Evolutionary conservation across 1,139 yeast genomes (phyloP).

Genomic region (Sugiyamaella pinicola): DNA sequence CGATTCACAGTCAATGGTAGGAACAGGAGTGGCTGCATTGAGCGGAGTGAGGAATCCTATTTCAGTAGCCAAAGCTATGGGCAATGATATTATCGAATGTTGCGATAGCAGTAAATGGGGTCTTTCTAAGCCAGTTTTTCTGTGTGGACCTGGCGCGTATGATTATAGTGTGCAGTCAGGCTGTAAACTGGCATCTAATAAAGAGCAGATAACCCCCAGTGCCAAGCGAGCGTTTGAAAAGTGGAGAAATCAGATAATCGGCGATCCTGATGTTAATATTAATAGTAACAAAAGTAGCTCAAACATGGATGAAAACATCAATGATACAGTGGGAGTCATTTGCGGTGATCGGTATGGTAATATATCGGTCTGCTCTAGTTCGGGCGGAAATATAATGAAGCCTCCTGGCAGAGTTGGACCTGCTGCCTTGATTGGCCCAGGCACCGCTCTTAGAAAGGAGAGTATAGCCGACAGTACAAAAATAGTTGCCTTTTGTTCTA

Average conservation of each 20-base stretch:
- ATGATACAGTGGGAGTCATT: slow-evolving; percentile 47
- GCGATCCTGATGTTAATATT: too few species aligned
- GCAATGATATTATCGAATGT: slow-evolving; percentile 24
- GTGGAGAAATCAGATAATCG: slow-evolving; percentile 31
- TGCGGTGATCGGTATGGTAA: slow-evolving; percentile 36
- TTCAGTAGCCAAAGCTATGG: slow-evolving; percentile 31
- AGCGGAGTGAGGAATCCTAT: slow-evolving; percentile 39
- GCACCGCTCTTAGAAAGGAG: slow-evolving; percentile 29
- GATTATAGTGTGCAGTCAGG: slow-evolving; percentile 34
- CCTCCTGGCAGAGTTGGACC: slow-evolving; percentile 47
- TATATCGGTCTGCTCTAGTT: slow-evolving; percentile 42
- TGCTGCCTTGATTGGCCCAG: slow-evolving; percentile 45
- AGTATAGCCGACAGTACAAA: background rate
- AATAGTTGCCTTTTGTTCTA: slow-evolving; percentile 31
- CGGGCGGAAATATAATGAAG: slow-evolving; percentile 46
- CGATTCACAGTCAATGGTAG: slow-evolving; percentile 25
- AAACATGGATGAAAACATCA: slow-evolving; percentile 14
- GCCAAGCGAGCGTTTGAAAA: slow-evolving; percentile 28
- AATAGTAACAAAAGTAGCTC: slow-evolving; percentile 15
- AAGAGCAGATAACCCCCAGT: slow-evolving; percentile 26
- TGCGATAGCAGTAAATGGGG: slow-evolving; percentile 27
- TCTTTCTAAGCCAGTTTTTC: slow-evolving; percentile 41
- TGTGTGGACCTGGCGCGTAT: slow-evolving; percentile 43
- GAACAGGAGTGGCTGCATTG: slow-evolving; percentile 41
- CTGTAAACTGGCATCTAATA: slow-evolving; percentile 24